Percentiles rank a stretch among this genome's conserved stretches.
These are phyloP conservation scores for Wallacemonas sp. DNA, from an alignment of 208 protist species.

Conservation along the genomic window DNA sequence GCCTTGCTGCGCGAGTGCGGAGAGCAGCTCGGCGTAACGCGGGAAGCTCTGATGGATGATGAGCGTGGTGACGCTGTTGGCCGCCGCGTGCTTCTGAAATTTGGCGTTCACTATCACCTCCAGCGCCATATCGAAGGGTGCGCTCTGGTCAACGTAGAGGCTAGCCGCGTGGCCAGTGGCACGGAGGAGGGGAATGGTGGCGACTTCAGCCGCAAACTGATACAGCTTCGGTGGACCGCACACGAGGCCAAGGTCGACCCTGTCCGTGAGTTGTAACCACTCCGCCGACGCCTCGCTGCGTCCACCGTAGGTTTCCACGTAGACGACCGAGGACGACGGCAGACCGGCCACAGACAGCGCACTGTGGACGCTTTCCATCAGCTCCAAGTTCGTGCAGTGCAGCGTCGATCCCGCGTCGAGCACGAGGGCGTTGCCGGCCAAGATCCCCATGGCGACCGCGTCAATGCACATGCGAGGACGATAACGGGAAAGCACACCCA, in stretches of 20 bases:
- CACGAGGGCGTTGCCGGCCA: slow-evolving; percentile 49
- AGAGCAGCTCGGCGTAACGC: slow-evolving; percentile 47
- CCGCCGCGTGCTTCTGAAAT: slow-evolving; percentile 36
- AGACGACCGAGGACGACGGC: slow-evolving; percentile 30
- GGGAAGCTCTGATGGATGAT: slow-evolving; percentile 50
- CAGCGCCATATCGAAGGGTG: slow-evolving; percentile 44
- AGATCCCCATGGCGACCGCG: slow-evolving; percentile 43
- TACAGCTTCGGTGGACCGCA: slow-evolving; percentile 52
- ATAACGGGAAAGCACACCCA: slow-evolving; percentile 57
- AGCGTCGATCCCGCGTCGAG: slow-evolving; percentile 49
- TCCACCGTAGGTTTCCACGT: slow-evolving; percentile 40
- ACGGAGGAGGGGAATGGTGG: slow-evolving; percentile 47
- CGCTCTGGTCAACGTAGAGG: slow-evolving; percentile 58
- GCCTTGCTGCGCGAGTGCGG: slow-evolving; percentile 27
- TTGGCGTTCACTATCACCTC: slow-evolving; percentile 52
- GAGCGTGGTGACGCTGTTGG: slow-evolving; percentile 46
- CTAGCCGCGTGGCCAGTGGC: slow-evolving; percentile 45
- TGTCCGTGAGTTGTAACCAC: slow-evolving; percentile 41
- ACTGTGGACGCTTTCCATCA: slow-evolving; percentile 27
- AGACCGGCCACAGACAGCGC: slow-evolving; percentile 33
- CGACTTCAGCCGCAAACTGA: slow-evolving; percentile 30
- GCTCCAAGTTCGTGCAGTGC: slow-evolving; percentile 33
- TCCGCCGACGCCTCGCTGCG: slow-evolving; percentile 25
- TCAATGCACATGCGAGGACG: slow-evolving; percentile 50
- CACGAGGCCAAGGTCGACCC: slow-evolving; percentile 51